Percentiles rank a stretch among this genome's conserved stretches.
These are phyloP conservation scores for Penicillium aurantiogriseum DNA, from an alignment of 2,329 filamentous ascomycete species.

Conservation along the genomic window DNA sequence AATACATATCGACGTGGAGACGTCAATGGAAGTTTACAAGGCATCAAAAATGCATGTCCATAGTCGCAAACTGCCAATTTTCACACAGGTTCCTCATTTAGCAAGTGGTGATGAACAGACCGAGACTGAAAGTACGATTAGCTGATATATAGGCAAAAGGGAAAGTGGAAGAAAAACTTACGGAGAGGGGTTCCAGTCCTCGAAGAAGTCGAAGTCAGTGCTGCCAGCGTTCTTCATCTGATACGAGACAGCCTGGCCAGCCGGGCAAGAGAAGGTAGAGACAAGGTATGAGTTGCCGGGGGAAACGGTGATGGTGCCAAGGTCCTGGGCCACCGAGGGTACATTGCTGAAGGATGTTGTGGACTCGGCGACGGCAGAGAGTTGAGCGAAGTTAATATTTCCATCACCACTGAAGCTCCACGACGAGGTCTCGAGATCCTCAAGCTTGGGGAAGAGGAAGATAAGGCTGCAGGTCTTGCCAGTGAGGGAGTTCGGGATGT, in stretches of 20 bases:
- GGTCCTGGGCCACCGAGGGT: slow-evolving; percentile 48
- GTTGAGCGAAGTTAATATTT: slow-evolving; percentile 52
- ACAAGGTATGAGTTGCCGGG: slow-evolving; percentile 58
- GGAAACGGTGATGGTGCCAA: slow-evolving; percentile 46
- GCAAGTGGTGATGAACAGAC: slow-evolving; percentile 45
- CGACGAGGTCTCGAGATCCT: slow-evolving; percentile 59
- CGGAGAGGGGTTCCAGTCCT: slow-evolving; percentile 60
- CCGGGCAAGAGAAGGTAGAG: slow-evolving; percentile 55
- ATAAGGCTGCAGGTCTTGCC: slow-evolving; percentile 63
- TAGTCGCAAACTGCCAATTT: neutral
- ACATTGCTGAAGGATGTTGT: slow-evolving; percentile 56
- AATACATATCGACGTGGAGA: neutral
- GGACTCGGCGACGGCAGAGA: slow-evolving; percentile 47
- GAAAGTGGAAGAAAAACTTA: slow-evolving; percentile 28
- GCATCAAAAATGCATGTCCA: neutral
- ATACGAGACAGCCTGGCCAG: slow-evolving; percentile 52
- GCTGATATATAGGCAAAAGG: neutral
- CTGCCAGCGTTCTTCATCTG: slow-evolving; percentile 53
- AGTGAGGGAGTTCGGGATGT: slow-evolving; percentile 54
- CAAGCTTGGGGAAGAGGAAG: slow-evolving; percentile 62
- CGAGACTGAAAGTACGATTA: slow-evolving; percentile 33
- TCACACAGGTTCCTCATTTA: slow-evolving; percentile 20
- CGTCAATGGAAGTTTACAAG: slow-evolving; percentile 1
- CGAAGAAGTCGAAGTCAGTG: slow-evolving; percentile 60
- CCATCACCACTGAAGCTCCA: slow-evolving; percentile 57